Evolutionary conservation across 2,329 filamentous ascomycete genomes (phyloP), one percentile per base, ranked within the genome.

Genomic region (Penicillium sp.): DNA sequence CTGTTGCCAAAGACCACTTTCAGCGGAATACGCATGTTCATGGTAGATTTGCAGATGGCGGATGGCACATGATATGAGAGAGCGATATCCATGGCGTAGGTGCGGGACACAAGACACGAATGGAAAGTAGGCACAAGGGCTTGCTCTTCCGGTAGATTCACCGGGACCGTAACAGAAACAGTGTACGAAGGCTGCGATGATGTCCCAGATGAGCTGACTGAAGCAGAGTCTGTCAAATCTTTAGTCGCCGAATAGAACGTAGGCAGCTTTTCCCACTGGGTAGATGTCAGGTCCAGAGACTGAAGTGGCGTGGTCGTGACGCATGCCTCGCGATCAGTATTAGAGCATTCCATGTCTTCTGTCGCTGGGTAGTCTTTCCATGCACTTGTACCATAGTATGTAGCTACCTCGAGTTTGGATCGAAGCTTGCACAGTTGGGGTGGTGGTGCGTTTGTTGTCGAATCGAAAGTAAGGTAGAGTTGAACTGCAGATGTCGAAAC

Each of bases 91-190:
- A 60, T 24, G 2, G 58, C 24, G 38, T 60, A 60, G 22, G 50
- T 60, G 42, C 58, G 58, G 35, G 58, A 56, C 10, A 60, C 26
- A 7, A 53, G 45, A 42, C 58, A 60, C 10, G 58, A 60, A 42
- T 60, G 58, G 24, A 60, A 60, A 4, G 51, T 60, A 4, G 58
- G 58, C 33, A 60, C 26, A 15, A 40, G 53, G 26, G 38, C 33
- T 22, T 56, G 35, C 42, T 50, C 44, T 4, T 30, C 44, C 6
- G 51, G 51, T 8, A 60, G 6, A 33, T 30, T 35, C 44, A 60
- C 28, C 1, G 58, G 51, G 24, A 56, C 33, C 1, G 58, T 60
- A 33, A 60, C 51, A 8, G 50, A 55, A 15, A 42, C 51, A 15
- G 44, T 49, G 13, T 56, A 60, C 7, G 49, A 49, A 44, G 24